These are phyloP conservation scores for Gentiana dahurica DNA, from an alignment of 257 asterid species.

Conservation along the genomic window DNA sequence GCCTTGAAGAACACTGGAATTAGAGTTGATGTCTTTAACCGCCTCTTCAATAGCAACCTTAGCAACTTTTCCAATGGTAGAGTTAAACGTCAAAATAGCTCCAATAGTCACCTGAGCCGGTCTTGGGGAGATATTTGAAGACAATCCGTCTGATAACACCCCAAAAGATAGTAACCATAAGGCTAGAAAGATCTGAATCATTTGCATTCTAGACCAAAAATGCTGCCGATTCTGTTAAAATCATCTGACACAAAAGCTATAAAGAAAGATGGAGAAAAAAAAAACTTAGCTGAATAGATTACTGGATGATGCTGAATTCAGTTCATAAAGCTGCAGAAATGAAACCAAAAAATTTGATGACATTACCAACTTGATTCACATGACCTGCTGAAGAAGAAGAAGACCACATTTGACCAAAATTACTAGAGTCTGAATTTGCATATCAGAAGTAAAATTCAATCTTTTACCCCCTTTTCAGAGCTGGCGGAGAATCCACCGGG, in stretches of 20 bases:
- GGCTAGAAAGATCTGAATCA: constrained; percentile 23
- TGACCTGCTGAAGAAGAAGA: no score
- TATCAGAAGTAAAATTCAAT: no score
- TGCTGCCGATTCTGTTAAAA: background rate
- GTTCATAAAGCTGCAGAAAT: no score
- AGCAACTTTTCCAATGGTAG: constrained; percentile 82
- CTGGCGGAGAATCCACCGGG: no score
- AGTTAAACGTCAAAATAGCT: constrained; percentile 60
- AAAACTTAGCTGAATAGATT: no score
- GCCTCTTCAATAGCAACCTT: constrained; percentile 90
- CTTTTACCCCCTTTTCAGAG: no score
- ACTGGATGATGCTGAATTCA: no score
- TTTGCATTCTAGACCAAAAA: constrained; percentile 22
- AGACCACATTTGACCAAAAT: no score
- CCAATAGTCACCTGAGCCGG: constrained; percentile 68
- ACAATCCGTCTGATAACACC: constrained; percentile 36
- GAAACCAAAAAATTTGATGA: no score
- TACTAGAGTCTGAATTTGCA: no score
- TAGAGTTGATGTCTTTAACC: constrained; percentile 71
- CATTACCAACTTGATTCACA: no score
- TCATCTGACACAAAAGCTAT: constrained; percentile 12
- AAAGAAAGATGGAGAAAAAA: no score
- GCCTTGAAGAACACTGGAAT: constrained; percentile 56
- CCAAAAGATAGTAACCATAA: constrained; percentile 35
- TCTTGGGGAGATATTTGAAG: constrained; percentile 41